phyloP scores from a whole-genome alignment of 768 basidiomycete species.

The Mycena kentingensis region DNA sequence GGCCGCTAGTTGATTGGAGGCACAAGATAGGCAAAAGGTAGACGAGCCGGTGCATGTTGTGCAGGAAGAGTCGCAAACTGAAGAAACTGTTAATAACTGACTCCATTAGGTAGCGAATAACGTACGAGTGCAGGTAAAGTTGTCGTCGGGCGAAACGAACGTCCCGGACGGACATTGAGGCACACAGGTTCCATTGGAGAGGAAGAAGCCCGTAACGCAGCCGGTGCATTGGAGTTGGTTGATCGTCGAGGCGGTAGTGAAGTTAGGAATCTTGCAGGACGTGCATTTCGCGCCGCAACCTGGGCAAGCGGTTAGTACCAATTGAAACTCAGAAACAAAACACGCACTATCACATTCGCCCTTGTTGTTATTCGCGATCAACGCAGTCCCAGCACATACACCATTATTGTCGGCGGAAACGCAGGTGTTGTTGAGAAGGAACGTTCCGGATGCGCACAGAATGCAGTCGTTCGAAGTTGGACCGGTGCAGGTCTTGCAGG shows the following conservation, averaged over 20 bases:
- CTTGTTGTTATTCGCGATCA: conserved; percentile 80
- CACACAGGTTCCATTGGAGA: conserved; percentile 71
- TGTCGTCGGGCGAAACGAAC: conserved; percentile 71
- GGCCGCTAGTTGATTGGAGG: conserved; percentile 65
- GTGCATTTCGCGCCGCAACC: conserved; percentile 80
- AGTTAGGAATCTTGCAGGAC: conserved; percentile 70
- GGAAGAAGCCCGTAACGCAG: conserved; percentile 77
- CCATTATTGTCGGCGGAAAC: conserved; percentile 66
- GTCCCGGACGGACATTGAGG: conserved; percentile 71
- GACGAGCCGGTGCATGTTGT: conserved; percentile 66
- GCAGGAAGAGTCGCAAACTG: conserved; percentile 75
- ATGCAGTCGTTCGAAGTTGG: conserved; percentile 67
- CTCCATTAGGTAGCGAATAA: conserved; percentile 4
- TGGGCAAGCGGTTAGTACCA: conserved; percentile 29
- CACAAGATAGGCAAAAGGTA: conserved; percentile 73
- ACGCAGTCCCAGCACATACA: conserved; percentile 63
- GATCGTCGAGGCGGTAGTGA: conserved; percentile 64
- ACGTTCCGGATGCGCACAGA: conserved; percentile 62
- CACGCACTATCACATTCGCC: conserved; percentile 74
- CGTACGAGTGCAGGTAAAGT: conserved; percentile 65
- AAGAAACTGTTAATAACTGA: neutral
- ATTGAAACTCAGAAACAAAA: neutral
- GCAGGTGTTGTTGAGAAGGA: conserved; percentile 64
- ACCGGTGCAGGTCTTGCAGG: conserved; percentile 71
- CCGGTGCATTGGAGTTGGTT: conserved; percentile 70